Evolutionary conservation across 140 eudicot species (phyloP).

Genomic region (Senecio squalidus): DNA sequence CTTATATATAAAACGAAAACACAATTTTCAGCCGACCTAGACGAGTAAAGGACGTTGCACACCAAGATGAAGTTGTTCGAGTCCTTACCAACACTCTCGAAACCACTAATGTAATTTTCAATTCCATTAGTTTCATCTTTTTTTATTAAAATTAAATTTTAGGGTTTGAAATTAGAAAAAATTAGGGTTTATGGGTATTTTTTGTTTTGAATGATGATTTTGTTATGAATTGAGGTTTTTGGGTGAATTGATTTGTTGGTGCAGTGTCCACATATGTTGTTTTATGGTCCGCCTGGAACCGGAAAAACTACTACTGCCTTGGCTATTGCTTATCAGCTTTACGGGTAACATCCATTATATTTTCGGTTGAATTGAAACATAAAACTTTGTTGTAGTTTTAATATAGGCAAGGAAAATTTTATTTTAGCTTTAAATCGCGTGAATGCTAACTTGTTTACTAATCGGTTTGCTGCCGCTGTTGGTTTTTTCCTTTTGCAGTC

Average conservation of each 20-base stretch:
- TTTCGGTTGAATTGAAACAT: conserved; percentile 2
- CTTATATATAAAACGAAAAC: not conserved
- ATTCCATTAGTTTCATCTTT: not conserved
- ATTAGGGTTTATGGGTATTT: too few relatives aligned
- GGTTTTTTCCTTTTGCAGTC: conserved; percentile 44
- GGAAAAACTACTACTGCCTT: conserved; percentile 97
- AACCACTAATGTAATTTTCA: conserved; percentile 57
- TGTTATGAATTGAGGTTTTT: not conserved
- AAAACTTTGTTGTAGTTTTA: not conserved
- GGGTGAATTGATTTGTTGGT: conserved; percentile 12
- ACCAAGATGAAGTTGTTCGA: conserved; percentile 94
- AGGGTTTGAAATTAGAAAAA: too few relatives aligned
- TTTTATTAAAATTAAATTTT: not conserved
- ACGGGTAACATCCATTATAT: conserved; percentile 45
- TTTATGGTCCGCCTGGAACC: conserved; percentile 97
- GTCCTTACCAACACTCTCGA: conserved; percentile 97
- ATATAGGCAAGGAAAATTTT: too few relatives aligned
- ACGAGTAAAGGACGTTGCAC: conserved; percentile 96
- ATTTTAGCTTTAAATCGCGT: too few relatives aligned
- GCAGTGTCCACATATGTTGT: conserved; percentile 96
- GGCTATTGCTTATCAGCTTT: conserved; percentile 96
- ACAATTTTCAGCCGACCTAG: conserved; percentile 56
- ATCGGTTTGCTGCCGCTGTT: not conserved
- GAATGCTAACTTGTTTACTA: conserved; percentile 9
- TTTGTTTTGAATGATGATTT: not conserved